Percentiles rank a stretch among this genome's conserved stretches.
Conservation (phyloP, 352 stramenopile species). For the Pseudoperonospora humuli region DNA sequence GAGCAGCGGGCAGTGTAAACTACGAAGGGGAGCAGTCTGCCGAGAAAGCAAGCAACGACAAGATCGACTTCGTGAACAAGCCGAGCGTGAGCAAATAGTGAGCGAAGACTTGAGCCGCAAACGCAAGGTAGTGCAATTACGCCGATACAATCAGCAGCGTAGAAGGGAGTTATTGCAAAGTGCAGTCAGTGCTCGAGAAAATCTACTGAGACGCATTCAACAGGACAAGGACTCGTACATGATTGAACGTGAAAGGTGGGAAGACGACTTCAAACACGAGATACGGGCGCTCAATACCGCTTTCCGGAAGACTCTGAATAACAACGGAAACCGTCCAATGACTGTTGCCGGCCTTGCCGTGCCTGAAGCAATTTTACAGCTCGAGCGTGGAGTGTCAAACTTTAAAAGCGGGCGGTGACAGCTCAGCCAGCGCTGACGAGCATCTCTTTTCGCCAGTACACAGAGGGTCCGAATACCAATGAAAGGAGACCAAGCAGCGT, state of each 20-base stretch:
- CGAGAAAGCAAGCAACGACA: too few relatives aligned
- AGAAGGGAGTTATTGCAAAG: conserved; percentile 29
- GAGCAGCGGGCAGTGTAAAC: too few relatives aligned
- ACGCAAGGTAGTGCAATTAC: conserved; percentile 34
- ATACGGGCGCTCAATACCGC: conserved; percentile 35
- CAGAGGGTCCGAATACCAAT: conserved; percentile 8
- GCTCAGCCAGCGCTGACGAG: conserved; percentile 18
- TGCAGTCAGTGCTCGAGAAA: conserved; percentile 18
- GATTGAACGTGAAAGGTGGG: conserved; percentile 38
- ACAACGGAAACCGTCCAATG: conserved; percentile 14
- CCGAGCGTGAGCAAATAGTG: too few relatives aligned
- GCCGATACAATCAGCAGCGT: conserved; percentile 33
- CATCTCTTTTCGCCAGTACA: too few relatives aligned
- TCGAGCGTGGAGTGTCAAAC: conserved; percentile 33
- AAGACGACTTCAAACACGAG: conserved; percentile 42
- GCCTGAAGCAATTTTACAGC: conserved; percentile 36
- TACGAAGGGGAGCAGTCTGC: too few relatives aligned
- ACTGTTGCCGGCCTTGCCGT: conserved; percentile 46
- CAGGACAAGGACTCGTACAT: conserved; percentile 20
- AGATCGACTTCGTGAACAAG: too few relatives aligned
- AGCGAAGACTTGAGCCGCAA: too few relatives aligned
- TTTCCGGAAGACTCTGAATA: conserved; percentile 30
- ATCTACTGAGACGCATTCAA: conserved; percentile 16
- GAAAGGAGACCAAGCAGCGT: neutral
- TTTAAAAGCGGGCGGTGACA: conserved; percentile 41